phyloP scores from a whole-genome alignment of 805 yeast species.

The Saccharomycopsis guyanensis region DNA sequence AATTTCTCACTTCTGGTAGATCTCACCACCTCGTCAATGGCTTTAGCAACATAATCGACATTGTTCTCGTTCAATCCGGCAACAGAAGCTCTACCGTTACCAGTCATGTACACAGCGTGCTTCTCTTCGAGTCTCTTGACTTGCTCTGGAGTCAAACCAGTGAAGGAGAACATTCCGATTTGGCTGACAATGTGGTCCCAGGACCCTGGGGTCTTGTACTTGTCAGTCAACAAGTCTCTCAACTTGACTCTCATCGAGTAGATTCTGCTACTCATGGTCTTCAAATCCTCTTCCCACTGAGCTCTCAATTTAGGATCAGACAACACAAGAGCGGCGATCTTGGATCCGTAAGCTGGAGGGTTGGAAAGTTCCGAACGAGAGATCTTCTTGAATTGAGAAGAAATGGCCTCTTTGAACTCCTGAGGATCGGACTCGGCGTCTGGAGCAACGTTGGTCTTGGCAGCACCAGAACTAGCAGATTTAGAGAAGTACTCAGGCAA shows the following conservation, averaged over 20 bases:
- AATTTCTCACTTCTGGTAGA: slow-evolving; percentile 1
- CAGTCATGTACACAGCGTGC: slow-evolving; percentile 75
- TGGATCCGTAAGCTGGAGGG: slow-evolving; percentile 92
- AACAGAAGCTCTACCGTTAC: slow-evolving; percentile 86
- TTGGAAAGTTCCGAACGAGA: slow-evolving; percentile 86
- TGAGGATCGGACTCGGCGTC: slow-evolving; percentile 29
- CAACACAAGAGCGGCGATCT: slow-evolving; percentile 74
- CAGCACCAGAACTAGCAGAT: background rate
- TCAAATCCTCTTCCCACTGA: slow-evolving; percentile 80
- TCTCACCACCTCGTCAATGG: slow-evolving; percentile 42
- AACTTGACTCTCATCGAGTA: slow-evolving; percentile 61
- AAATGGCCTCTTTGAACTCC: slow-evolving; percentile 35
- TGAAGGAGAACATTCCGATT: slow-evolving; percentile 95
- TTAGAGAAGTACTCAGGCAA: slow-evolving; percentile 14
- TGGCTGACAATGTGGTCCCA: slow-evolving; percentile 88
- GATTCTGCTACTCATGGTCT: slow-evolving; percentile 71
- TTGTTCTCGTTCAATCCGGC: slow-evolving; percentile 80
- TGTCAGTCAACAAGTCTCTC: slow-evolving; percentile 49
- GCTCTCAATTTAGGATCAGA: slow-evolving; percentile 47
- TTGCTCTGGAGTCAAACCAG: slow-evolving; percentile 69
- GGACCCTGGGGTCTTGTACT: slow-evolving; percentile 44
- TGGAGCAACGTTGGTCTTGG: slow-evolving; percentile 9
- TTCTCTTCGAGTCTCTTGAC: slow-evolving; percentile 62
- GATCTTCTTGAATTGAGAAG: slow-evolving; percentile 74
- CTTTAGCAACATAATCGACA: slow-evolving; percentile 64